Evolutionary conservation across 139 green algal genomes (phyloP).

Genomic region (Micractinium sp.): DNA sequence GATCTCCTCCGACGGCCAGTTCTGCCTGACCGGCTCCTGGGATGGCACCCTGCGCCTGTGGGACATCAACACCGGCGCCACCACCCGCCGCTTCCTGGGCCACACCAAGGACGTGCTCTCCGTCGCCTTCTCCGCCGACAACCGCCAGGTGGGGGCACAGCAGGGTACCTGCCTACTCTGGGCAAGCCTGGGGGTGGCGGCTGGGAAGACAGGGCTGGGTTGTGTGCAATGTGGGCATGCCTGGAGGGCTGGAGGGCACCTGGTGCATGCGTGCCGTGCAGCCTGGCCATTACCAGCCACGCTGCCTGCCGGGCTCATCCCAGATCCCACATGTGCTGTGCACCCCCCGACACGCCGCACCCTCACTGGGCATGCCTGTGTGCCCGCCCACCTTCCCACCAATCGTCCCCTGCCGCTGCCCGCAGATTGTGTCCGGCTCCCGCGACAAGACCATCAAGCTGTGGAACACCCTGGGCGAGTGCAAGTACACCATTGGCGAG

Average conservation of each 20-base stretch:
- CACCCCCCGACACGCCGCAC: too few species aligned
- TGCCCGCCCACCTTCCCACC: not conserved
- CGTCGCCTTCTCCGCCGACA: constrained; percentile 99
- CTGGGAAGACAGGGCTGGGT: too few species aligned
- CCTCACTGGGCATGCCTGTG: too few species aligned
- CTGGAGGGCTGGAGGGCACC: too few species aligned
- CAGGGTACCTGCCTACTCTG: too few species aligned
- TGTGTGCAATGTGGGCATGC: too few species aligned
- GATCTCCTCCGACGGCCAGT: constrained; percentile 98
- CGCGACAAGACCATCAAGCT: constrained; percentile 98
- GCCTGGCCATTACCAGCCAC: too few species aligned
- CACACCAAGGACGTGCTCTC: constrained; percentile 99
- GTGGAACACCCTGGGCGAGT: constrained; percentile 99
- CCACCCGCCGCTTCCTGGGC: constrained; percentile 97
- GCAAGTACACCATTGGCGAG: constrained; percentile 99
- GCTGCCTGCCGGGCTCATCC: too few species aligned
- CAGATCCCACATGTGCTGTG: too few species aligned
- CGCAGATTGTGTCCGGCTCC: constrained; percentile 97
- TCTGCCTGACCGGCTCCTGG: constrained; percentile 97
- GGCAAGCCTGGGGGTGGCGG: too few species aligned
- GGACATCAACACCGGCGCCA: constrained; percentile 97
- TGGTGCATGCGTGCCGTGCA: too few species aligned
- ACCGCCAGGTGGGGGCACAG: constrained; percentile 93
- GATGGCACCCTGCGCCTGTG: constrained; percentile 98
- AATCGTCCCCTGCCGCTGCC: not conserved